Base-by-base conservation (phyloP, 2,329 filamentous ascomycete genomes). In the Aspergillus ochraceus region DNA sequence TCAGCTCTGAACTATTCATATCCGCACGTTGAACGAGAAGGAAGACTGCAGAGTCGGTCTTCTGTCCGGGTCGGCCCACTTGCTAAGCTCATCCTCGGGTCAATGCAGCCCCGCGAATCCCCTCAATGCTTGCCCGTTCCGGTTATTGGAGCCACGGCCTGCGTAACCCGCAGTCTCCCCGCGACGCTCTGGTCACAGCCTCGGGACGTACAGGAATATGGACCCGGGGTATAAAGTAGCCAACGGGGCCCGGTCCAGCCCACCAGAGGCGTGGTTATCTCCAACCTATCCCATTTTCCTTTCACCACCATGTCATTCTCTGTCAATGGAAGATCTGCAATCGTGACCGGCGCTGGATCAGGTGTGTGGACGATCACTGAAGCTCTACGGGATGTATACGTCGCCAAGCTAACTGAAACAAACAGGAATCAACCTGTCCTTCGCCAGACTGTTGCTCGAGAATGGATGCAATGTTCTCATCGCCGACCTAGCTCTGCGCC, bases 301-400 rank as follows among this genome's bases (percentile, higher is more conserved):
- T 49, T 14, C 64, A 49, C 6, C 53, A 49, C 12, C 42, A 78
- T 79, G 76, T 72, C 75, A 26, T 62, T 73, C 56, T 74, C 74
- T 14, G 76, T 83, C 20, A 66, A 76, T 54, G 78, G 77, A 54
- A 81, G 79, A 66, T 79, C 81, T 12, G 83, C 83, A 12, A 82
- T 85, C 51, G 73, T 85, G 30, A 85, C 83, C 11, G 83, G 83
- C 32, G 83, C 81, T 45, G 83, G 83, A 26, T 84, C 82, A 51
- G 83, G 82, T 80, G 70, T 61, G 71, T 69, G 52, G 17, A 54
- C 39, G 30, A 32, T 45, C 22, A 1, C n/a, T 17, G 29, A 12
- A 46, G 47, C 17, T 10, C 32, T 46, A 50, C 29, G 46, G 20
- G 39, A 55, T 47, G 46, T 5, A 50, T 9, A 6, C 9, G 12